phyloP scores from a whole-genome alignment of 139 green algal species.

The Tetradesmus lagerheimii region DNA sequence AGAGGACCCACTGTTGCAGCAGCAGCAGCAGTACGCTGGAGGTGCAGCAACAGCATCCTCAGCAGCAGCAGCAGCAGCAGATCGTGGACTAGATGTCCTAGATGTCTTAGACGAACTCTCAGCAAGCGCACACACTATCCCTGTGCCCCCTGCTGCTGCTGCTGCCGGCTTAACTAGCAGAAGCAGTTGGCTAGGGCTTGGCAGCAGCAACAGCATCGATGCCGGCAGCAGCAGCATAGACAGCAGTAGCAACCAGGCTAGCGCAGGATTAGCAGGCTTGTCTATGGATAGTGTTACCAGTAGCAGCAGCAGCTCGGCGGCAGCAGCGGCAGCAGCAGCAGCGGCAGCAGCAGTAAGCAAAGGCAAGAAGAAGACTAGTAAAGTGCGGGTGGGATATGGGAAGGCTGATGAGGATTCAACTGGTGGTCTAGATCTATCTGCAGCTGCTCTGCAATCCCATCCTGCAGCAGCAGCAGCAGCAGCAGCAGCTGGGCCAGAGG shows the following conservation, averaged over 20 bases:
- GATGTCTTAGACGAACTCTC: background rate
- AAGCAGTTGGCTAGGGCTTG: background rate
- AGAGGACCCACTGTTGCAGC: background rate
- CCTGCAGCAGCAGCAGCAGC: background rate
- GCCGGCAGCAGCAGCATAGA: conserved; percentile 38
- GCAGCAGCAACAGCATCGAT: conserved; percentile 30
- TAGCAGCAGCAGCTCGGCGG: background rate
- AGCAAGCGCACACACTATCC: background rate
- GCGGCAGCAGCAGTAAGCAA: conserved; percentile 23
- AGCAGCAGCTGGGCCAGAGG: conserved; percentile 29
- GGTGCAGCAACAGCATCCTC: too few species aligned
- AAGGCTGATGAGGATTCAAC: background rate
- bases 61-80: background rate
- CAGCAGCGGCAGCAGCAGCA: background rate
- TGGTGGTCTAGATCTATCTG: conserved; percentile 4
- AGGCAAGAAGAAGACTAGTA: conserved; percentile 46
- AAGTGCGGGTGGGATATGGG: conserved; percentile 40
- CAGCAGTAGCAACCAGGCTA: conserved; percentile 18
- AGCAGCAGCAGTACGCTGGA: background rate
- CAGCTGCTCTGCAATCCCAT: background rate
- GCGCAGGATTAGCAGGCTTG: background rate
- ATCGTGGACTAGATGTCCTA: background rate
- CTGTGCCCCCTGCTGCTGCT: background rate
- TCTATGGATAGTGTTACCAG: background rate
- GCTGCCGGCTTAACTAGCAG: background rate